Base-by-base conservation (phyloP, 495 filamentous ascomycete genomes). In the Aspergillus sclerotioniger region DNA sequence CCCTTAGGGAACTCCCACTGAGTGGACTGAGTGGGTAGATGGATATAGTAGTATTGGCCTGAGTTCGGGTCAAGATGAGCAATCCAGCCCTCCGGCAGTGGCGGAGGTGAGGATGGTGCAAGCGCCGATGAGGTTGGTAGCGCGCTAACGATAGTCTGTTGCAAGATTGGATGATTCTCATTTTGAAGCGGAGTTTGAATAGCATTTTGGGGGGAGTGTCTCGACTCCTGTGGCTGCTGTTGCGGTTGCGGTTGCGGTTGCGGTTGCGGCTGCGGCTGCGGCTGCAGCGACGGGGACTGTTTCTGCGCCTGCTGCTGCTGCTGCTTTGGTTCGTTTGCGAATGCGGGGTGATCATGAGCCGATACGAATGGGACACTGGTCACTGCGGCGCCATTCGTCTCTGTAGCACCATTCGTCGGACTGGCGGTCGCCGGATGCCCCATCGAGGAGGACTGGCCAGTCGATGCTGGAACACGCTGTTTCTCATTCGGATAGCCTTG, bases 1-100 rank as follows among this genome's bases (percentile, higher is more conserved):
- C 90, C 90, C 73, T 96, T 96, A 19, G 94, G 94, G 65, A 96
- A 96, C 62, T 98, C 94, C 94, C 94, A 98, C 69, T 98, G 94
- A 12, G 94, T 98, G 3, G 91, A 90, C 67, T 97, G 94, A 0
- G 94, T 92, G 9, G 94, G 88, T 16, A 98, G 82, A 69, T 98
- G 95, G 60, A 98, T 98, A 68, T 98, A 98, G 68, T 98, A 98
- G 69, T 98, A 98, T 67, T 97, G 94, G 7, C 95, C 94, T 4
- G 92, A 96, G 66, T 87, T 96, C 41, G 89, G 88, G 67, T 98
- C 94, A 7, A 98, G 80, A 66, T 98, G 95, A 12, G 95, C 92
- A 68, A 98, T 98, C 94, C 94, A 98, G 9, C 95, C 94, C 68
- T 98, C 95, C 13, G 94, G 94, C 10, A 98, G 80, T 12, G 92